These are phyloP conservation scores for Russula sp. DNA, from an alignment of 768 basidiomycete species.

Conservation along the genomic window DNA sequence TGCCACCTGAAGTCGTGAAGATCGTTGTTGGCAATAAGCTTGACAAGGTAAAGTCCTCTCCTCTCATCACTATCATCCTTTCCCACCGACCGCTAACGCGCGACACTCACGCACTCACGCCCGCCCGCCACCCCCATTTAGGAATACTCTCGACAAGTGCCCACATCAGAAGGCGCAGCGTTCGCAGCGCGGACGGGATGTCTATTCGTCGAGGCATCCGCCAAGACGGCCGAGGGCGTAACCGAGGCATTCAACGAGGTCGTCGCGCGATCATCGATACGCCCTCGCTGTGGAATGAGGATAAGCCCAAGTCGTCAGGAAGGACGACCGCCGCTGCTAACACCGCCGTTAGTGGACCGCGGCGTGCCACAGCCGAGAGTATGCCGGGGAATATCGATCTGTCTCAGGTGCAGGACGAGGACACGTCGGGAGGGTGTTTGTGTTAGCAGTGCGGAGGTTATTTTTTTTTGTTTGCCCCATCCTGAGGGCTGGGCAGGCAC, in stretches of 20 bases:
- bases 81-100: neutral
- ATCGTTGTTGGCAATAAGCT: conserved; percentile 95
- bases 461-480: no score
- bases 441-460: conserved; percentile 34
- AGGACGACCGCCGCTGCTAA: conserved; percentile 3
- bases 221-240: conserved; percentile 87
- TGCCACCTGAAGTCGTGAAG: conserved; percentile 80
- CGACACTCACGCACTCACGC: neutral
- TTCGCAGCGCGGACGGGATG: conserved; percentile 83
- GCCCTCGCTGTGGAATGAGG: conserved; percentile 68
- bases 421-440: conserved; percentile 35
- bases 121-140: conserved; percentile 33
- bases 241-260: conserved; percentile 72
- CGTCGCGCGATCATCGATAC: conserved; percentile 81
- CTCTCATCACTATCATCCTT: neutral
- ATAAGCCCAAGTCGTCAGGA: conserved; percentile 32
- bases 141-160: conserved; percentile 90
- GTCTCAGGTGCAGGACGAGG: conserved; percentile 27
- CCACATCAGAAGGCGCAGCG: conserved; percentile 67
- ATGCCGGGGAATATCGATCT: conserved; percentile 49
- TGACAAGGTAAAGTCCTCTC: conserved; percentile 62
- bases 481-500: neutral
- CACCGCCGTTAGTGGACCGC: conserved; percentile 15
- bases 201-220: conserved; percentile 88
- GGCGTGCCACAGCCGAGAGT: conserved; percentile 16